These are phyloP conservation scores for Penicillium samsonianum DNA, from an alignment of 495 filamentous ascomycete genomes.

Conservation along the genomic window DNA sequence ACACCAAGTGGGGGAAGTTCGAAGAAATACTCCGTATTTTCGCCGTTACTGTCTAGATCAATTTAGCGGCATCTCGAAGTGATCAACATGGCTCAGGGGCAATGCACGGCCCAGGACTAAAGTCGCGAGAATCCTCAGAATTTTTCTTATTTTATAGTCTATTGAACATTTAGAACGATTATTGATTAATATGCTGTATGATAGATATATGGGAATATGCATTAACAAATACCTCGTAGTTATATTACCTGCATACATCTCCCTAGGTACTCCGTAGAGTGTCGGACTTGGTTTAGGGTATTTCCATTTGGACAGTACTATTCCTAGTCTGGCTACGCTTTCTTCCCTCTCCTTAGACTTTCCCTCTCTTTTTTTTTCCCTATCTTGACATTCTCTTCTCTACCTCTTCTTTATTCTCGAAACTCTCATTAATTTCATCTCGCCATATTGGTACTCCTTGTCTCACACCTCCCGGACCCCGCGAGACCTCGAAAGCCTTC, in stretches of 20 bases:
- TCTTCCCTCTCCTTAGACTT: slow-evolving; percentile 4
- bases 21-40: not conserved
- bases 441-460: not conserved
- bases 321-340: slow-evolving; percentile 2
- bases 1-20: slow-evolving; percentile 4
- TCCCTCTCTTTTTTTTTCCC: not conserved
- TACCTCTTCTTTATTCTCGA: not conserved
- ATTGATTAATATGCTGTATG: slow-evolving; percentile 5
- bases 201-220: not conserved
- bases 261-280: not conserved
- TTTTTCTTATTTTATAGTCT: not conserved
- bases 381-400: not conserved
- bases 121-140: not conserved
- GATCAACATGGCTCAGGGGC: slow-evolving; percentile 17
- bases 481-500: not conserved
- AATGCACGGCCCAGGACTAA: slow-evolving; percentile 7
- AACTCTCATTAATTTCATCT: not conserved
- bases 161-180: slow-evolving; percentile 1
- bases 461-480: not conserved
- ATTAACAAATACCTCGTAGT: not conserved
- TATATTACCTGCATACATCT: not conserved
- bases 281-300: not conserved
- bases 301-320: not conserved
- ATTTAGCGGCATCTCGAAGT: slow-evolving; percentile 6
- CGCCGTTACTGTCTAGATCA: slow-evolving; percentile 5